These are phyloP conservation scores for Lotmaria passim DNA, from an alignment of 208 protist genomes.

Conservation along the genomic window DNA sequence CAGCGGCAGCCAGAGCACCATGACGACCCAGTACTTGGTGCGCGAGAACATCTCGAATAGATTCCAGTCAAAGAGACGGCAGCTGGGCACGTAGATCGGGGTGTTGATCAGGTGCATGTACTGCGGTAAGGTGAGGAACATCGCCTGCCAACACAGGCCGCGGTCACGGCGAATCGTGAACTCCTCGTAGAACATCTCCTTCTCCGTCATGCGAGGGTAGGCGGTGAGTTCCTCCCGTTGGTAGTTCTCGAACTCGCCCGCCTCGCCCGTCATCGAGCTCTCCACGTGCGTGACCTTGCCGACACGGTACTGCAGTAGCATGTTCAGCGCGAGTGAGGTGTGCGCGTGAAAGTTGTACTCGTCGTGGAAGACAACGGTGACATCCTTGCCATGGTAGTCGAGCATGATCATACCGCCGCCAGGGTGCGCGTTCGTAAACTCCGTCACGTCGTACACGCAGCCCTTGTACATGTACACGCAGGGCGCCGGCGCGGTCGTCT, in stretches of 20 bases:
- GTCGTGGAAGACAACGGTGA: conserved; percentile 51
- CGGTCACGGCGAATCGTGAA: conserved; percentile 49
- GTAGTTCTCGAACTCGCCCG: conserved; percentile 29
- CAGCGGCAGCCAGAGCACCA: conserved; percentile 51
- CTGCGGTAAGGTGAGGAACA: conserved; percentile 45
- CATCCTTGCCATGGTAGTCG: conserved; percentile 50
- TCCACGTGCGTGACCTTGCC: conserved; percentile 29
- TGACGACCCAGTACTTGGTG: conserved; percentile 54
- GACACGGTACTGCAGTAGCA: conserved; percentile 54
- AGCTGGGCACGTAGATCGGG: conserved; percentile 47
- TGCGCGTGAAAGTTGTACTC: conserved; percentile 60
- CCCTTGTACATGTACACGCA: conserved; percentile 59
- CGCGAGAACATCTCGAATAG: conserved; percentile 55
- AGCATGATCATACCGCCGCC: conserved; percentile 66
- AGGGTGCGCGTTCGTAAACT: conserved; percentile 77
- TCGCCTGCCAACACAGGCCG: conserved; percentile 54
- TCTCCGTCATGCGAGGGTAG: conserved; percentile 53
- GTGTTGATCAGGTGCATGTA: conserved; percentile 56
- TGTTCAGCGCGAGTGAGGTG: conserved; percentile 48
- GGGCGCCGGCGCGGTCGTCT: conserved; percentile 6
- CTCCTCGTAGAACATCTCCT: conserved; percentile 54
- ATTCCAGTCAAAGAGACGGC: conserved; percentile 50
- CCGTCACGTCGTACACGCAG: conserved; percentile 79
- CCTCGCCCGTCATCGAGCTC: conserved; percentile 17
- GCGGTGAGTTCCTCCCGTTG: conserved; percentile 51